Conservation (phyloP, 805 yeast genomes). For the Kockiozyma suomiensis region DNA sequence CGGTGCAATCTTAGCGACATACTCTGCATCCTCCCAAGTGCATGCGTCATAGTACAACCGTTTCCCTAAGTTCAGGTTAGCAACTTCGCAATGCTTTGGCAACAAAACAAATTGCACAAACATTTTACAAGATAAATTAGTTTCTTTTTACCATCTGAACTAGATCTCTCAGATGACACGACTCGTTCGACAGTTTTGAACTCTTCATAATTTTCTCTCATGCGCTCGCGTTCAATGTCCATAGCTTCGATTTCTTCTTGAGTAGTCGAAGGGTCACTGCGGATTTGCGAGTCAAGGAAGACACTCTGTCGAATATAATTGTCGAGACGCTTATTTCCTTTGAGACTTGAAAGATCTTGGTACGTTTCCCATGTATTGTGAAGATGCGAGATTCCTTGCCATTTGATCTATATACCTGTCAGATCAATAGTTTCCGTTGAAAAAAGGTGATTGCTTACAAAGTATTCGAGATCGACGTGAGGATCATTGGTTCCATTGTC, state of each 20-base stretch:
- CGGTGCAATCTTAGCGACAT: conserved; percentile 82
- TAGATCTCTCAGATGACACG: conserved; percentile 74
- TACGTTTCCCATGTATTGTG: conserved; percentile 95
- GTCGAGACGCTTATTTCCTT: conserved; percentile 84
- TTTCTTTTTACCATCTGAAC: conserved; percentile 41
- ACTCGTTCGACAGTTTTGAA: conserved; percentile 87
- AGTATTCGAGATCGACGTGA: conserved; percentile 40
- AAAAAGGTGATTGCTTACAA: conserved; percentile 47
- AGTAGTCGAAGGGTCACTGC: conserved; percentile 79
- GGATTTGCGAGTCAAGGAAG: conserved; percentile 69
- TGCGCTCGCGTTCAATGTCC: conserved; percentile 87
- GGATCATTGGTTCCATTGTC: conserved; percentile 34
- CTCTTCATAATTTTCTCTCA: conserved; percentile 80
- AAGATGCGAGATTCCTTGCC: conserved; percentile 85
- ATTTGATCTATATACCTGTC: conserved; percentile 57
- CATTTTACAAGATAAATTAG: conserved; percentile 88
- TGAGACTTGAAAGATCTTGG: conserved; percentile 48
- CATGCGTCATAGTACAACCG: conserved; percentile 92
- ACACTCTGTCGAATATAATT: conserved; percentile 83
- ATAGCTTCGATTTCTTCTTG: conserved; percentile 90
- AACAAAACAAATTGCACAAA: conserved; percentile 4
- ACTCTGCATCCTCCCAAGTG: conserved; percentile 94
- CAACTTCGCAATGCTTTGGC: too few relatives aligned
- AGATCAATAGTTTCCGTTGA: conserved; percentile 35
- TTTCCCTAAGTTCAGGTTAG: conserved; percentile 48